These are phyloP conservation scores for Candida orba DNA, from an alignment of 805 yeast genomes.

Conservation along the genomic window DNA sequence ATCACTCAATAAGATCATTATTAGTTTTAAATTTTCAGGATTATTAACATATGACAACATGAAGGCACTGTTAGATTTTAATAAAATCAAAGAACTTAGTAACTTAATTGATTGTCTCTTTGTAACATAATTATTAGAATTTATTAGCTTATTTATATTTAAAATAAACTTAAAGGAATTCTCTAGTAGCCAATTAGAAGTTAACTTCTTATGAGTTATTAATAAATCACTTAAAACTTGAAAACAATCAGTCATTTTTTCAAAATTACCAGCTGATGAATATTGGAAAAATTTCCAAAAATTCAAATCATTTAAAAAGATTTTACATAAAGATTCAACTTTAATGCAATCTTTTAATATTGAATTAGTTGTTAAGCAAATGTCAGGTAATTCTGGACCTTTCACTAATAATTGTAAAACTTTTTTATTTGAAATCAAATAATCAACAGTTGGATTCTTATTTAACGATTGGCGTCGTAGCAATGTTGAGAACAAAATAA, in stretches of 20 bases:
- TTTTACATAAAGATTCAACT: conserved; percentile 59
- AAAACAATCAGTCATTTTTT: conserved; percentile 85
- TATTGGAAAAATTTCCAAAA: conserved; percentile 83
- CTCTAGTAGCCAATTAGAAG: conserved; percentile 56
- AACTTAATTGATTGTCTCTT: conserved; percentile 84
- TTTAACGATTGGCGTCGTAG: conserved; percentile 71
- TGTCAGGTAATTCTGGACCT: conserved; percentile 69
- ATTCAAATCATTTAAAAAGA: conserved; percentile 48
- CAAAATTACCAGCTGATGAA: conserved; percentile 72
- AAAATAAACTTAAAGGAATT: conserved; percentile 54
- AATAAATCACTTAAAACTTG: conserved; percentile 66
- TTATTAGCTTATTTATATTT: conserved; percentile 61
- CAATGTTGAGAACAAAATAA: conserved; percentile 63
- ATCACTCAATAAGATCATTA: conserved; percentile 83
- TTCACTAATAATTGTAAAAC: conserved; percentile 54
- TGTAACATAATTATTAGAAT: conserved; percentile 80
- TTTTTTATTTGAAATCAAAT: conserved; percentile 49
- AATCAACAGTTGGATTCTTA: conserved; percentile 83
- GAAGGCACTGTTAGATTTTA: conserved; percentile 60
- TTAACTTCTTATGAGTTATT: conserved; percentile 60
- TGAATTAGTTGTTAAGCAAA: conserved; percentile 66
- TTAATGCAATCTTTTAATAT: conserved; percentile 82
- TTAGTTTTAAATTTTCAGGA: conserved; percentile 74
- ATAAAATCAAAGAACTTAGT: conserved; percentile 62
- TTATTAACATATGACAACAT: conserved; percentile 75